phyloP scores from a whole-genome alignment of 2,329 filamentous ascomycete genomes.

The Magnaporthiopsis incrustans region DNA sequence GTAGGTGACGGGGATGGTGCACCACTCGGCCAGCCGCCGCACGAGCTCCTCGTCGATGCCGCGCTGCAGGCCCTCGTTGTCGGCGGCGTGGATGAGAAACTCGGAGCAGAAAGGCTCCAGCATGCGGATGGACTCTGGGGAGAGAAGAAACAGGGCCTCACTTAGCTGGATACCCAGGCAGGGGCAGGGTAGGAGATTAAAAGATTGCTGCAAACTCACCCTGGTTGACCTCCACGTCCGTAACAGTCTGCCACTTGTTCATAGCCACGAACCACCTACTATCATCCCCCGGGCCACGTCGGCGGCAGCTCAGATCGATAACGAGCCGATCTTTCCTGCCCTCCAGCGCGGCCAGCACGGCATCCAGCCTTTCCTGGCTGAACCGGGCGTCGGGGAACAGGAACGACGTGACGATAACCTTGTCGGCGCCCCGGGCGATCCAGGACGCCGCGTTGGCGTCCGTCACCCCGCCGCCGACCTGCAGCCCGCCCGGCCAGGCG shows the following conservation, averaged over 20 bases:
- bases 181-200: too few species aligned
- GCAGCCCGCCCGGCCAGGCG: slow-evolving; percentile 72
- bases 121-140: slow-evolving; percentile 64
- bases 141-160: neutral
- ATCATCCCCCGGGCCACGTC: slow-evolving; percentile 18
- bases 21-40: slow-evolving; percentile 70
- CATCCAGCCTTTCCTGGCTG: slow-evolving; percentile 65
- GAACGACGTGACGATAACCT: slow-evolving; percentile 95
- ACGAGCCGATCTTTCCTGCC: slow-evolving; percentile 76
- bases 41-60: slow-evolving; percentile 88
- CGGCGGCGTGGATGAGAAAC: slow-evolving; percentile 93
- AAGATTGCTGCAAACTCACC: slow-evolving; percentile 39
- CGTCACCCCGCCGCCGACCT: slow-evolving; percentile 90
- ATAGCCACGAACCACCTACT: slow-evolving; percentile 93
- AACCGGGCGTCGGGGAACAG: slow-evolving; percentile 83
- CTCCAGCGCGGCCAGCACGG: slow-evolving; percentile 63
- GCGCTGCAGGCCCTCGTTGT: slow-evolving; percentile 88
- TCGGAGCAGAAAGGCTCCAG: slow-evolving; percentile 92
- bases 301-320: slow-evolving; percentile 87
- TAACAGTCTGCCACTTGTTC: slow-evolving; percentile 98
- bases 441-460: slow-evolving; percentile 77
- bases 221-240: slow-evolving; percentile 87
- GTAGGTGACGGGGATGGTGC: slow-evolving; percentile 88
- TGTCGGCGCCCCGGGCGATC: slow-evolving; percentile 82
- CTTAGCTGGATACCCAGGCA: neutral